Evolutionary conservation across 2,329 filamentous ascomycete genomes (phyloP).

Genomic region (Periconia digitata): DNA sequence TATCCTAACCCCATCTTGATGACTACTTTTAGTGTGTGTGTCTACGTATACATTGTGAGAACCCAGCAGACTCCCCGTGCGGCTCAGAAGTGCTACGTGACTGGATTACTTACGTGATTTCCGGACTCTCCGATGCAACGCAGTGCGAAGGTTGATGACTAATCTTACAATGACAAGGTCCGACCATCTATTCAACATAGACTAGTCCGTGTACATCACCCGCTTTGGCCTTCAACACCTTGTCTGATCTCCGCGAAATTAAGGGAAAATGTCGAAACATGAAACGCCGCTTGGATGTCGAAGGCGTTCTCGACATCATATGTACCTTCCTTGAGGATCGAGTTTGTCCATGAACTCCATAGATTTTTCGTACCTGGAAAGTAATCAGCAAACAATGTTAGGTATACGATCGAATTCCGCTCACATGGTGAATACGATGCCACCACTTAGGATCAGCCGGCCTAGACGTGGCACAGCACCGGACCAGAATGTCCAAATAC

Average conservation of each 20-base stretch:
- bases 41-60: too few species aligned
- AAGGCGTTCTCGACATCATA: constrained; percentile 41
- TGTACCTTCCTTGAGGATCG: constrained; percentile 82
- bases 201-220: not conserved
- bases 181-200: too few species aligned
- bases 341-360: constrained; percentile 81
- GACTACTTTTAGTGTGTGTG: too few species aligned
- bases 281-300: not conserved
- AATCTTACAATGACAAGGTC: too few species aligned
- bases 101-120: too few species aligned
- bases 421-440: constrained; percentile 94
- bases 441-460: constrained; percentile 84
- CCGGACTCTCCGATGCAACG: too few species aligned
- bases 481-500: constrained; percentile 88
- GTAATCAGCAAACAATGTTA: constrained; percentile 13
- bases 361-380: constrained; percentile 78
- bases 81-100: too few species aligned
- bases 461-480: constrained; percentile 85
- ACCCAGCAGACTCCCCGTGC: too few species aligned
- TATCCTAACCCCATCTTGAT: too few species aligned
- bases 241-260: not conserved
- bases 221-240: not conserved
- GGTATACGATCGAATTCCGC: constrained; percentile 24
- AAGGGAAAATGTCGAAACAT: not conserved
- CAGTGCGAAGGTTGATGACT: too few species aligned